Evolutionary conservation across 306 rosid species (phyloP).

Genomic region (Glycine soja): DNA sequence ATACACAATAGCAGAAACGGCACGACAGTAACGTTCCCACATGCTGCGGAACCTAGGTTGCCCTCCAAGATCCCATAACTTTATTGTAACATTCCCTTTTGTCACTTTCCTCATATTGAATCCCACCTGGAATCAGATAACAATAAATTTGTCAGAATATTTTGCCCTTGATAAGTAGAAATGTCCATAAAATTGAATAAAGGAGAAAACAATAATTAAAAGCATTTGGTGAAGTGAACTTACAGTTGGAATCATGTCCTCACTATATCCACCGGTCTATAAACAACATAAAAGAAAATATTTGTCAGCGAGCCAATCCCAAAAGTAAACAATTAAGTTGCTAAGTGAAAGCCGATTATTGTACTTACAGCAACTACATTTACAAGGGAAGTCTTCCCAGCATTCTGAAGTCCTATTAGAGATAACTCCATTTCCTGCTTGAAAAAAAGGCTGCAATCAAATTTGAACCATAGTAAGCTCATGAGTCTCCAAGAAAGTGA

Average conservation of each 20-base stretch:
- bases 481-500: conserved; percentile 28
- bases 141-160: conserved; percentile 20
- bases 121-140: conserved; percentile 74
- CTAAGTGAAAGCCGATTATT: conserved; percentile 19
- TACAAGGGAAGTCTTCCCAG: conserved; percentile 95
- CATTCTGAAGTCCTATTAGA: conserved; percentile 91
- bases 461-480: conserved; percentile 45
- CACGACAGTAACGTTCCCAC: conserved; percentile 97
- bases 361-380: conserved; percentile 87
- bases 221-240: conserved; percentile 48
- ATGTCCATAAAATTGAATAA: conserved; percentile 17
- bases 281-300: conserved; percentile 32
- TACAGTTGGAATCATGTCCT: conserved; percentile 96
- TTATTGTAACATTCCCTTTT: conserved; percentile 90
- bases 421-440: conserved; percentile 98
- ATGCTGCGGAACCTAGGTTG: conserved; percentile 97
- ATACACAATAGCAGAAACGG: conserved; percentile 94
- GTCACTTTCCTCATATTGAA: conserved; percentile 94
- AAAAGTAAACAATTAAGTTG: conserved; percentile 28
- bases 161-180: conserved; percentile 5
- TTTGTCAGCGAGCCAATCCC: conserved; percentile 37
- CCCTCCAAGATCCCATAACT: conserved; percentile 98
- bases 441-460: conserved; percentile 86
- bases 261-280: conserved; percentile 92
- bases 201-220: conserved; percentile 20